phyloP scores from a whole-genome alignment of 345 rosid genomes.

The Noccaea bulbosa region DNA sequence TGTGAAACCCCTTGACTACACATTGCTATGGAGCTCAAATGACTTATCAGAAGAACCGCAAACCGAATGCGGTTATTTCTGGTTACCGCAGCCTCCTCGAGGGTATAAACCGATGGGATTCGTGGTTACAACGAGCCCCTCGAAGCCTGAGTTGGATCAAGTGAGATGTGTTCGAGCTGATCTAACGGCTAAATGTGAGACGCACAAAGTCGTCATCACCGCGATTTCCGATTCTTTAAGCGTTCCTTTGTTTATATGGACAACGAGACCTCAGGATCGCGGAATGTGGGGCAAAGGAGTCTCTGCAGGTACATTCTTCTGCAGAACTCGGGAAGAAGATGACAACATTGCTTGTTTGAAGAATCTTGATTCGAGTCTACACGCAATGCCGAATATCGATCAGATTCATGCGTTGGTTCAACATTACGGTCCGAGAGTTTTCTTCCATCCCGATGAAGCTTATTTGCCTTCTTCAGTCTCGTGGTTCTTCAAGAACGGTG shows the following conservation, averaged over 20 bases:
- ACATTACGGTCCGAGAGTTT: constrained; percentile 80
- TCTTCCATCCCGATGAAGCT: constrained; percentile 51
- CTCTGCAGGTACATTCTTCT: constrained; percentile 73
- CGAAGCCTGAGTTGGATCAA: constrained; percentile 67
- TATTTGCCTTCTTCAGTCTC: constrained; percentile 60
- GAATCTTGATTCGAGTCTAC: constrained; percentile 60
- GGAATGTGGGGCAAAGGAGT: constrained; percentile 78
- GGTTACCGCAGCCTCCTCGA: constrained; percentile 79
- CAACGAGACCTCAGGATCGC: constrained; percentile 65
- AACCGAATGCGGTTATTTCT: constrained; percentile 65
- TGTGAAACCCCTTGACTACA: constrained; percentile 67
- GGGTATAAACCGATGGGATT: constrained; percentile 70
- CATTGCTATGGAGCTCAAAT: constrained; percentile 73
- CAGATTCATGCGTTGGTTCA: constrained; percentile 68
- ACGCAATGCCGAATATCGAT: constrained; percentile 75
- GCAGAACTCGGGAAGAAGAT: constrained; percentile 58
- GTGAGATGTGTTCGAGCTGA: constrained; percentile 79
- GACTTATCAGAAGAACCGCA: constrained; percentile 45
- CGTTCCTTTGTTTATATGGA: constrained; percentile 65
- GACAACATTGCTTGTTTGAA: constrained; percentile 56
- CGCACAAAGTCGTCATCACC: constrained; percentile 44
- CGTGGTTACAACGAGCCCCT: constrained; percentile 63
- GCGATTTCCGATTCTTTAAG: constrained; percentile 42
- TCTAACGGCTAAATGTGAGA: constrained; percentile 69
- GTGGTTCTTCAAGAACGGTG: constrained; percentile 59